Conservation (phyloP, 2,329 filamentous ascomycete genomes). For the Apiospora marii region DNA sequence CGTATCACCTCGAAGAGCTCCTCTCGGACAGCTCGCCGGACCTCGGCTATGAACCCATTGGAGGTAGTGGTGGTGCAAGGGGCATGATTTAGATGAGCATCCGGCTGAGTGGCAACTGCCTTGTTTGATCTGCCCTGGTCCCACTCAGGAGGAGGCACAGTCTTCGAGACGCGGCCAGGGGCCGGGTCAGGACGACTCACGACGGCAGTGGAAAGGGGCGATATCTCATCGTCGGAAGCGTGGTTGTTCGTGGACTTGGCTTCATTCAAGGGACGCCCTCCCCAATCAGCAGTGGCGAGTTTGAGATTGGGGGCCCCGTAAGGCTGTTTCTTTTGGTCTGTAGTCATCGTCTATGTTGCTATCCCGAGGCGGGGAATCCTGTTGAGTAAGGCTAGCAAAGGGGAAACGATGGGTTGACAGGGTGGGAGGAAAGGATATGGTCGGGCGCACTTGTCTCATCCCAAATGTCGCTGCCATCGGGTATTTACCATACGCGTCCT, state of each 20-base stretch:
- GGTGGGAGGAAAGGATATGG: background rate
- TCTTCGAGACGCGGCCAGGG: background rate
- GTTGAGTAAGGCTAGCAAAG: background rate
- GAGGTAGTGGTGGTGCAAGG: background rate
- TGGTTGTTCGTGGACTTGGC: background rate
- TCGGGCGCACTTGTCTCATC: background rate
- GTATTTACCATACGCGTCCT: background rate
- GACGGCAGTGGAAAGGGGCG: background rate
- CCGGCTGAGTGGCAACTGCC: background rate
- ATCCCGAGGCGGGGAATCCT: background rate
- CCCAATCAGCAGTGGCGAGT: background rate
- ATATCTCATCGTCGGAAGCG: background rate
- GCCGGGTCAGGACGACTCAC: background rate
- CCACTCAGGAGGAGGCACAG: background rate
- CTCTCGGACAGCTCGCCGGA: background rate
- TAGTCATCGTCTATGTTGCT: background rate
- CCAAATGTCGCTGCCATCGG: background rate
- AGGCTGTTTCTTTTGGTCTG: background rate
- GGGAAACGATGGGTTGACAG: background rate
- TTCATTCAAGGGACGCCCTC: background rate
- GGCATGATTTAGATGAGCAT: background rate
- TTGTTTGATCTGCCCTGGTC: background rate
- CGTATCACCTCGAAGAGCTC: background rate
- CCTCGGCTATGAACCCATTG: background rate
- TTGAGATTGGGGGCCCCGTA: background rate